Conservation (phyloP, 495 filamentous ascomycete species). For the Apiosordaria backusii region DNA sequence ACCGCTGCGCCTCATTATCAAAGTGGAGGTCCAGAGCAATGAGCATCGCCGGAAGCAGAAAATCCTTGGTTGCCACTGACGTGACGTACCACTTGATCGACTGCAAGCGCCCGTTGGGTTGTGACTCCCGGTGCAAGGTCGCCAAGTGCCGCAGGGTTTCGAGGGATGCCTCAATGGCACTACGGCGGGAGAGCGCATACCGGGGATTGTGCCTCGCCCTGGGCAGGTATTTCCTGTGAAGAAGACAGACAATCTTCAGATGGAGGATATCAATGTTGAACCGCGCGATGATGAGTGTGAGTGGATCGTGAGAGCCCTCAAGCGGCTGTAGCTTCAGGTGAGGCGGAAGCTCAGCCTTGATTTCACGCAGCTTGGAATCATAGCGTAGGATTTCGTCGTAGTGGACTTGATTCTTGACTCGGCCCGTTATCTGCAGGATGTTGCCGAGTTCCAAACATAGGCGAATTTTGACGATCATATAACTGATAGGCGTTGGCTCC, state of each 20-base stretch:
- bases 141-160: conserved; percentile 70
- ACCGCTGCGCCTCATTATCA: conserved; percentile 39
- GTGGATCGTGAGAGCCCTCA: conserved; percentile 69
- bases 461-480: conserved; percentile 77
- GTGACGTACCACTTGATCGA: conserved; percentile 73
- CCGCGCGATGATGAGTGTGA: conserved; percentile 75
- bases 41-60: conserved; percentile 85
- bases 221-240: conserved; percentile 80
- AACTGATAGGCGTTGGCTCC: conserved; percentile 83
- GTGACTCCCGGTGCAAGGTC: conserved; percentile 71
- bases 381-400: conserved; percentile 81
- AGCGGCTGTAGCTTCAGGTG: conserved; percentile 67
- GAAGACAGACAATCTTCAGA: conserved; percentile 74
- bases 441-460: conserved; percentile 55
- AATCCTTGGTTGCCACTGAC: conserved; percentile 75
- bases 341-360: conserved; percentile 61
- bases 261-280: conserved; percentile 77
- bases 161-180: conserved; percentile 76
- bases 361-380: conserved; percentile 68
- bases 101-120: conserved; percentile 67
- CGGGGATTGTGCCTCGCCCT: conserved; percentile 66
- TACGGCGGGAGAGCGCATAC: conserved; percentile 75
- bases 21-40: conserved; percentile 72
- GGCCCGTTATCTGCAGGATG: conserved; percentile 50
- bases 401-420: conserved; percentile 47